These are phyloP conservation scores for Suillus paluster DNA, from an alignment of 768 basidiomycete genomes.

Conservation along the genomic window DNA sequence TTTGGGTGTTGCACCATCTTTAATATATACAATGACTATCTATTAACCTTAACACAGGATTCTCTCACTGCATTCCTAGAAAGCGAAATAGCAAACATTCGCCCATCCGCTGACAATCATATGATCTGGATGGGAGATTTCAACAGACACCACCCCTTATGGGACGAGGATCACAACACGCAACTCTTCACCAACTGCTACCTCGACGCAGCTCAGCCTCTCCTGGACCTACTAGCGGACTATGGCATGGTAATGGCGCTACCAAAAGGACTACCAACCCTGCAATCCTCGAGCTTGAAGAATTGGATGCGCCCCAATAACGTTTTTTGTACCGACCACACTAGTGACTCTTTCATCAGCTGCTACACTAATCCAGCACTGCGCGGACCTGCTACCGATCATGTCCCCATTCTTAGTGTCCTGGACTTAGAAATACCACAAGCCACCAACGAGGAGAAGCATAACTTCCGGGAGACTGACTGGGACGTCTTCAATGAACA, in stretches of 20 bases:
- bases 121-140: too few relatives aligned
- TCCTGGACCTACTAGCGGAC: slow-evolving; percentile 12
- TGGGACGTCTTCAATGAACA: neutral
- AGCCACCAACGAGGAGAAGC: neutral
- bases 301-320: slow-evolving; percentile 17
- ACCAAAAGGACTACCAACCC: slow-evolving; percentile 11
- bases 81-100: neutral
- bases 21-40: slow-evolving; percentile 18
- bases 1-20: neutral
- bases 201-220: neutral
- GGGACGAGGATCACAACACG: slow-evolving; percentile 21
- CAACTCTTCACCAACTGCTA: slow-evolving; percentile 18
- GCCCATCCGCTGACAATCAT: slow-evolving; percentile 1
- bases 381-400: neutral
- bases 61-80: neutral
- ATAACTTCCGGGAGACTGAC: neutral
- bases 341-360: accelerated
- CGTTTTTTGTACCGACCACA: slow-evolving; percentile 11
- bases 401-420: neutral
- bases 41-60: neutral
- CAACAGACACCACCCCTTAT: slow-evolving; percentile 29
- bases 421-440: neutral
- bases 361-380: neutral
- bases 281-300: neutral
- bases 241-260: slow-evolving; percentile 12